phyloP scores from a whole-genome alignment of 768 basidiomycete species.

The Hygrophoropsis aurantiaca region DNA sequence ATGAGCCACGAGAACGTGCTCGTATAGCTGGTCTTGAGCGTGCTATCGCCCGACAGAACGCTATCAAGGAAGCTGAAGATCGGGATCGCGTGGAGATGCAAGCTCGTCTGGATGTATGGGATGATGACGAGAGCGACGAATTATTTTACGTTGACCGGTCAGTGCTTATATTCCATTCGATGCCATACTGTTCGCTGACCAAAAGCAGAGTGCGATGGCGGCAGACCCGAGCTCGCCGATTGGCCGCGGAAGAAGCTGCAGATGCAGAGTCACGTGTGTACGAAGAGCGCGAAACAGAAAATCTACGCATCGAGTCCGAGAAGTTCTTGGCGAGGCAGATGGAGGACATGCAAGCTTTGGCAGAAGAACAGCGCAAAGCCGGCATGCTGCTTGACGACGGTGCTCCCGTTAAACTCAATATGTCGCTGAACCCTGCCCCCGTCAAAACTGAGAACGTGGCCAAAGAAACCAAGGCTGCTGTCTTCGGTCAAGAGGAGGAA shows the following conservation, averaged over 20 bases:
- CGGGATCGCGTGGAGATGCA: conserved; percentile 80
- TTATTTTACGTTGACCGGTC: conserved; percentile 90
- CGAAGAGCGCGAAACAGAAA: conserved; percentile 85
- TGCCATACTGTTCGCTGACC: not conserved
- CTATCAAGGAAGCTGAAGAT: conserved; percentile 74
- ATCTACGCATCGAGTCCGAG: conserved; percentile 87
- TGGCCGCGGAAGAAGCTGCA: conserved; percentile 77
- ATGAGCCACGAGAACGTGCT: conserved; percentile 84
- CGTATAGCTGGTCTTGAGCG: conserved; percentile 79
- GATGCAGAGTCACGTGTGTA: conserved; percentile 80
- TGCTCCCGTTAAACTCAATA: conserved; percentile 83
- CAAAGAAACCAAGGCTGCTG: conserved; percentile 52
- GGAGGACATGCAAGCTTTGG: conserved; percentile 92
- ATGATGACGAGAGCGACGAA: conserved; percentile 92
- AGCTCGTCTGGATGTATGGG: conserved; percentile 82
- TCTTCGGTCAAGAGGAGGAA: conserved; percentile 83
- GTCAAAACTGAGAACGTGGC: conserved; percentile 45
- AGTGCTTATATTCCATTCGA: conserved; percentile 18
- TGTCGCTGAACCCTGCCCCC: conserved; percentile 57
- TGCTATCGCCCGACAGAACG: conserved; percentile 68
- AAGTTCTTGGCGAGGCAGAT: conserved; percentile 91
- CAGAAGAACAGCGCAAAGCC: conserved; percentile 87
- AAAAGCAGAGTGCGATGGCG: conserved; percentile 79
- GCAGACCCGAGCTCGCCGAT: conserved; percentile 62
- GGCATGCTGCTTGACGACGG: conserved; percentile 91